Conservation (phyloP, 306 rosid genomes). For the Pyrus betulifolia region DNA sequence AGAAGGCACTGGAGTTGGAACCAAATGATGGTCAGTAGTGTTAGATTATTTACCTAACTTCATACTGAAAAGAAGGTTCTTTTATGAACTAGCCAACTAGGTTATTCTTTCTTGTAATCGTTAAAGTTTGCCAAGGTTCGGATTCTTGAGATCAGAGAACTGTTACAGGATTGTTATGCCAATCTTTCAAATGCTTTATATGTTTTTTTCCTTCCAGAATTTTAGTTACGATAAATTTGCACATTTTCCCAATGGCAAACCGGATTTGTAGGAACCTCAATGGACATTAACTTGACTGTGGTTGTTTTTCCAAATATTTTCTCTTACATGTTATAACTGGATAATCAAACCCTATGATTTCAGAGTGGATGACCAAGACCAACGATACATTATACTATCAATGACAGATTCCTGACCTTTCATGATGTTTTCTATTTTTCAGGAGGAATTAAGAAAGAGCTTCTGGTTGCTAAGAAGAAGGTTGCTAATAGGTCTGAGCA, state of each 20-base stretch:
- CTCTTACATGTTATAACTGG: too few species aligned
- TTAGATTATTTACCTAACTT: not conserved
- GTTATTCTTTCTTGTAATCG: not conserved
- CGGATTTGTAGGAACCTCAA: not conserved
- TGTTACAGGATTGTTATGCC: not conserved
- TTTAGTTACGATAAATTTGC: not conserved
- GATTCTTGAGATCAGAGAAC: not conserved
- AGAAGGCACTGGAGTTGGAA: slow-evolving; percentile 59
- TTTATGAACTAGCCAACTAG: not conserved
- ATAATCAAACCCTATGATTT: not conserved
- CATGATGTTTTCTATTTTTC: slow-evolving; percentile 4
- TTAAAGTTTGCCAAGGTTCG: not conserved
- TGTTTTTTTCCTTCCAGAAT: not conserved
- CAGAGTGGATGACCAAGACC: not conserved
- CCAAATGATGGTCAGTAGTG: slow-evolving; percentile 71
- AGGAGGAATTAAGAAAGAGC: slow-evolving; percentile 80
- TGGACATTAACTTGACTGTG: not conserved
- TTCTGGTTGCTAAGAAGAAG: slow-evolving; percentile 56
- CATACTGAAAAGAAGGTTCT: not conserved
- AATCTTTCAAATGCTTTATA: not conserved
- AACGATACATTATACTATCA: not conserved
- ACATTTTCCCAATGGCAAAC: not conserved
- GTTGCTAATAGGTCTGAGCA: slow-evolving; percentile 66
- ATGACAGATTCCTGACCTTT: not conserved
- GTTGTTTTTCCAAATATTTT: not conserved